Conservation (phyloP, 2,329 filamentous ascomycete species). For the Pseudogymnoascus verrucosus region DNA sequence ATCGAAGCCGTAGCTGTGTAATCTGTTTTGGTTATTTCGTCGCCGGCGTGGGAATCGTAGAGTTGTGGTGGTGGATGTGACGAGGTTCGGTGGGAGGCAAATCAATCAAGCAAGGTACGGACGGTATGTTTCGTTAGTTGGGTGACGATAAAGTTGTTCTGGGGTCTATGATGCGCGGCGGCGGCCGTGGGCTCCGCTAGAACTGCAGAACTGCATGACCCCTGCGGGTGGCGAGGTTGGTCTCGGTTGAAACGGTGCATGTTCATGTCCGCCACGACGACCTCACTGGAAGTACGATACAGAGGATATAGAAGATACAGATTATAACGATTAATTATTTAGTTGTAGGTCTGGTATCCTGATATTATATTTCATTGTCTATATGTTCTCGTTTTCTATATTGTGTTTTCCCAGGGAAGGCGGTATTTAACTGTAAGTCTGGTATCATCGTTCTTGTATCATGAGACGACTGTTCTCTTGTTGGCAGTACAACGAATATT, state of each 20-base stretch:
- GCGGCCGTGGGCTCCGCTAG: neutral
- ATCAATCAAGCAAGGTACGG: neutral
- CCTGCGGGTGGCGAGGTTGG: conserved; percentile 1
- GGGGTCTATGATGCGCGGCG: conserved; percentile 4
- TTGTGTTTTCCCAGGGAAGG: too few relatives aligned
- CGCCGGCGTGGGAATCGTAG: neutral
- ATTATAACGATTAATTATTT: neutral
- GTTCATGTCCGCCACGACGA: too few relatives aligned
- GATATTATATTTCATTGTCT: neutral
- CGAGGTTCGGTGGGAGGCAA: neutral
- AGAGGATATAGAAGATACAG: neutral
- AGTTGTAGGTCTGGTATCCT: neutral
- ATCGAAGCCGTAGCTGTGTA: neutral
- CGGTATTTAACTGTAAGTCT: too few relatives aligned
- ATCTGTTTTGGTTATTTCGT: neutral
- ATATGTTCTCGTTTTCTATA: neutral
- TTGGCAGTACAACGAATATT: too few relatives aligned
- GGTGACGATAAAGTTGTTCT: conserved; percentile 6
- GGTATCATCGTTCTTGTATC: too few relatives aligned
- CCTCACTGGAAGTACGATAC: neutral
- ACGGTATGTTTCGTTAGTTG: conserved; percentile 6
- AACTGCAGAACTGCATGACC: conserved; percentile 1
- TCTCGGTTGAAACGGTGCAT: neutral
- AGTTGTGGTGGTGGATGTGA: neutral
- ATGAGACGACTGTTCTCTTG: too few relatives aligned